A percentile compares a stretch with the other conserved stretches of the same genome.
Evolutionary conservation across 139 green algal species (phyloP).

Genomic region (Volvox africanus): DNA sequence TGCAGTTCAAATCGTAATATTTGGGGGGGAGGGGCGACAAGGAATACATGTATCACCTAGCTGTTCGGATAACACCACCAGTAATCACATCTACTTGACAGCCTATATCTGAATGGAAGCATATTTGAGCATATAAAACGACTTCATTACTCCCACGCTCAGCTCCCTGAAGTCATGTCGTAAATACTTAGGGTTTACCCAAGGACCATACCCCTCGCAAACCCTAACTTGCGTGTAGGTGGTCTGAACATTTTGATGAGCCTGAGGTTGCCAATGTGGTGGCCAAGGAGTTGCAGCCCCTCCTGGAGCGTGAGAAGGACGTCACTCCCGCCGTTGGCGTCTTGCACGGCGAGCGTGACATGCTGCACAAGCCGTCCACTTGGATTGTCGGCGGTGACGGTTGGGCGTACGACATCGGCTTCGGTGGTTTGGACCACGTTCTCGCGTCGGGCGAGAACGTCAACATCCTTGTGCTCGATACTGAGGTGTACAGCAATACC

Average conservation of each 20-base stretch:
- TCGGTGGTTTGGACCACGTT: constrained; percentile 75
- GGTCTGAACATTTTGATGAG: constrained; percentile 3
- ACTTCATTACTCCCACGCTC: no score
- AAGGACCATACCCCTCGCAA: no score
- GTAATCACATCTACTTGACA: no score
- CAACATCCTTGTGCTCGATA: constrained; percentile 76
- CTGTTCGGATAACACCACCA: no score
- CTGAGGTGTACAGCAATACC: constrained; percentile 76
- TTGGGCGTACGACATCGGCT: constrained; percentile 79
- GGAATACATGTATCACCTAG: no score
- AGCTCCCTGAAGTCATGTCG: no score
- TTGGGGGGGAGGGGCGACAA: no score
- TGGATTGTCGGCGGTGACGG: constrained; percentile 78
- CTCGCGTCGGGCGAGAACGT: constrained; percentile 66
- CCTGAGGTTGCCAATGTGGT: constrained; percentile 32
- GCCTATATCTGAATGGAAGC: no score
- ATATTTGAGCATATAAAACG: no score
- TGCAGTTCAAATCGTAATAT: neutral
- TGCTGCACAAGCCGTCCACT: constrained; percentile 73
- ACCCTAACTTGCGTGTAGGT: no score
- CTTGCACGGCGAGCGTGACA: constrained; percentile 51
- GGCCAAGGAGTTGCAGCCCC: constrained; percentile 48
- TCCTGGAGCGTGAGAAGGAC: constrained; percentile 36
- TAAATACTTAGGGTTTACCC: no score
- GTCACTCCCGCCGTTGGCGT: neutral